Evolutionary conservation across 441 rosid genomes (phyloP), one percentile per base, ranked within the genome.

Genomic region (Populus hybrid): DNA sequence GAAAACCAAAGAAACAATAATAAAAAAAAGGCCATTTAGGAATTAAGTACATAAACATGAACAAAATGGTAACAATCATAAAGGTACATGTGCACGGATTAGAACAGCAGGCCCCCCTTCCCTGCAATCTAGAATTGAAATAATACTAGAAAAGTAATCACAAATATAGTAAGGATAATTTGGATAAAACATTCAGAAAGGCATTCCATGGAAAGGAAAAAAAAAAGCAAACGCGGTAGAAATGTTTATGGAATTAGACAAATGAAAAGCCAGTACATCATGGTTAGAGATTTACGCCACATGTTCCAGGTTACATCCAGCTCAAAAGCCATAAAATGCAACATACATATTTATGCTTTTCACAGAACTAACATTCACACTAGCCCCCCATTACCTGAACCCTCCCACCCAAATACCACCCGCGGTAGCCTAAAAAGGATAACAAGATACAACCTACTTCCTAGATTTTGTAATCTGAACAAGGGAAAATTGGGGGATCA

Each of bases 361-460:
- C 26, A 68, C 75, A 30, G 61, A 73, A 79, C 74, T 16, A 79
- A 70, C 64, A 77, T 73, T 64, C 30, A 73, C 3, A 21, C 69
- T 35, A 67, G 5, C 38, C 38, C 65, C 34, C 14, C 28, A 54
- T 5, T 34, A 77, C n/a, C 18, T 3, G 23, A 46, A 38, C 16
- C n/a, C 28, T 10, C 20, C 57, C 70, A 35, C 36, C 46, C 28
- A 28, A 66, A 70, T 14, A 50, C 30, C 54, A n/a, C 67, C 71
- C 24, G 32, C 3, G 50, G 59, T 23, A 30, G 38, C 65, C 61
- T 14, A 46, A 72, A 76, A 35, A 26, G n/a, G 67, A 57, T 76
- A 21, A 69, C 20, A 81, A 82, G 76, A 73, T 63, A 75, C 64
- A 78, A 77, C 69, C 84, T 74, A 76, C 82, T 72, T 73, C 78